Evolutionary conservation across 306 rosid genomes (phyloP).

Genomic region (Morella rubra): DNA sequence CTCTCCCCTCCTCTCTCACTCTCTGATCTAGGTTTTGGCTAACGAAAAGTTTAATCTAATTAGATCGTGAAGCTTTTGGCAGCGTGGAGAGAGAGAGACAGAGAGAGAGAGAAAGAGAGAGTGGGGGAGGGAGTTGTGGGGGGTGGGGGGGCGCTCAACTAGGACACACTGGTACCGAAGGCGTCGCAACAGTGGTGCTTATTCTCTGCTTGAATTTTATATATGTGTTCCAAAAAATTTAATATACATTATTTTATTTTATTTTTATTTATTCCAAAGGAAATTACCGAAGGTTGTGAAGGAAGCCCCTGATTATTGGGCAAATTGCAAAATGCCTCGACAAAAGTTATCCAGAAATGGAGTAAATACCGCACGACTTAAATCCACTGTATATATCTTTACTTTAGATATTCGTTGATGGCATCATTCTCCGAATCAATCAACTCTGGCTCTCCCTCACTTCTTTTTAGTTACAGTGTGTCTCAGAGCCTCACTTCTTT

Average conservation of each 20-base stretch:
- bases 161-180: neutral
- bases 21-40: constrained; percentile 35
- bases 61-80: constrained; percentile 36
- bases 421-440: neutral
- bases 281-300: neutral
- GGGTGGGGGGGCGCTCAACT: constrained; percentile 19
- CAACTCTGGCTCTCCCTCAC: neutral
- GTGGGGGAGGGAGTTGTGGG: too few relatives aligned
- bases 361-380: too few relatives aligned
- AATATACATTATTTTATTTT: too few relatives aligned
- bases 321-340: neutral
- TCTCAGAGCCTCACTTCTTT: neutral
- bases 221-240: too few relatives aligned
- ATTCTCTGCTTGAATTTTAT: neutral
- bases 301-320: neutral
- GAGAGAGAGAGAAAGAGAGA: constrained; percentile 7
- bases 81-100: neutral
- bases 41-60: constrained; percentile 10
- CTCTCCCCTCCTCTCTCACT: neutral
- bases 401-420: neutral
- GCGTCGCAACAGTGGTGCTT: constrained; percentile 10
- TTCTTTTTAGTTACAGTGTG: neutral
- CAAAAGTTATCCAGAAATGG: neutral
- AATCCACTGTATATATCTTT: neutral
- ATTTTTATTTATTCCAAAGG: neutral